Base-by-base conservation (phyloP, 768 basidiomycete species). In the Mycena sanguinolenta region DNA sequence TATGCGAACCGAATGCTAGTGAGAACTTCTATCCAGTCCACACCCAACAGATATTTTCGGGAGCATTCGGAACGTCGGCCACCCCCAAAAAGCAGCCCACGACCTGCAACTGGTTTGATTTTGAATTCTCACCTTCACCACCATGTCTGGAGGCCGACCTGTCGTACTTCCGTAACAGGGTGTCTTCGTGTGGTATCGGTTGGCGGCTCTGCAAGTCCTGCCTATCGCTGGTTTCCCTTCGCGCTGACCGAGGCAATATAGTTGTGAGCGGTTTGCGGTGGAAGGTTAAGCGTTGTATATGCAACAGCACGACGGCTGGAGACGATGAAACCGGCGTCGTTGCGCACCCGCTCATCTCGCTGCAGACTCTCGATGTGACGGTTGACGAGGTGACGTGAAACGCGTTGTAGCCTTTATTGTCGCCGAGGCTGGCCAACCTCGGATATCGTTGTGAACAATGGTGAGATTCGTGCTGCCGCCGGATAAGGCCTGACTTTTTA, bases 401-500 rank as follows among this genome's bases (percentile, higher is more conserved):
- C 75, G 75, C 10, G 88, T 84, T 0, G 81, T 94, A 14, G 74
- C 86, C 32, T 78, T 84, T 2, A 85, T 95, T 68, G 79, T 90
- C 13, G 80, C 82, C 0, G 83, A 82, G 30, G 85, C 90, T 57
- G 92, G 92, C 0, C 84, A 77, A 65, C 89, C 95, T 39, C n/a
- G n/a, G 93, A 95, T 69, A 81, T 95, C 0, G 79, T 95, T 2
- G 91, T 95, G 50, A 95, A 95, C 75, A 95, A 95, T 69, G 94
- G 94, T 77, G 79, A 0, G 58, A 81, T 3, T 75, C 77, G 90
- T 89, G 68, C 30, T 60, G 46, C 32, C 36, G 32, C 12, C 50
- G 34, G 16, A 25, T 27, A 28, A 23, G 12, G 21, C 58, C 53
- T 53, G 55, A 61, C 21, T 7, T 61, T n/a, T 36, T 63, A 17